Conservation (phyloP, 441 rosid species). For the Erodium texanum region DNA sequence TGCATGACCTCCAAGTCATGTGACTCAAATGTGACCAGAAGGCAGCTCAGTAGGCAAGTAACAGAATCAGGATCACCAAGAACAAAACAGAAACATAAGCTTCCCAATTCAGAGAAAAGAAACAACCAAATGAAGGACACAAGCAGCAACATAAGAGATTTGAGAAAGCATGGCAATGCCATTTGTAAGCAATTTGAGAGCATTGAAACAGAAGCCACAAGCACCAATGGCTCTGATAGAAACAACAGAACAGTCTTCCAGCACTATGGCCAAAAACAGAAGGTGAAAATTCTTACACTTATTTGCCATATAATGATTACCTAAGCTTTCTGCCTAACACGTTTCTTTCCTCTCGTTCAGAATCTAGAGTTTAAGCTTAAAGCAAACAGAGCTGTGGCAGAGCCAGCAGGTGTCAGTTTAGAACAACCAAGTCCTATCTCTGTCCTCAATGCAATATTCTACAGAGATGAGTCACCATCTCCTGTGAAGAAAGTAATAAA, state of each 20-base stretch:
- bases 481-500: conserved; percentile 66
- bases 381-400: conserved; percentile 26
- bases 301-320: conserved; percentile 8
- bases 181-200: conserved; percentile 48
- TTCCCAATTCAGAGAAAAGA: conserved; percentile 31
- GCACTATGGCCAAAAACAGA: conserved; percentile 31
- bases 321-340: conserved; percentile 15
- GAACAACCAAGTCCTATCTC: conserved; percentile 97
- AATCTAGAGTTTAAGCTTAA: conserved; percentile 31
- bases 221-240: conserved; percentile 36
- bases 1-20: conserved; percentile 24
- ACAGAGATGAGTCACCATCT: conserved; percentile 67
- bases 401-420: conserved; percentile 34
- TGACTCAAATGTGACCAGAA: conserved; percentile 35
- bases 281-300: conserved; percentile 28
- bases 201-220: conserved; percentile 46
- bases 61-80: conserved; percentile 39
- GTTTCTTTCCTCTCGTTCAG: conserved; percentile 31
- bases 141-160: conserved; percentile 42
- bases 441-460: conserved; percentile 72
- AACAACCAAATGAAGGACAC: conserved; percentile 42
- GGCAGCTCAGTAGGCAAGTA: conserved; percentile 37
- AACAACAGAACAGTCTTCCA: conserved; percentile 21
- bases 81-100: conserved; percentile 29
- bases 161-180: conserved; percentile 33